Conservation (phyloP, 2,329 filamentous ascomycete genomes). For the Penicillium sp. region DNA sequence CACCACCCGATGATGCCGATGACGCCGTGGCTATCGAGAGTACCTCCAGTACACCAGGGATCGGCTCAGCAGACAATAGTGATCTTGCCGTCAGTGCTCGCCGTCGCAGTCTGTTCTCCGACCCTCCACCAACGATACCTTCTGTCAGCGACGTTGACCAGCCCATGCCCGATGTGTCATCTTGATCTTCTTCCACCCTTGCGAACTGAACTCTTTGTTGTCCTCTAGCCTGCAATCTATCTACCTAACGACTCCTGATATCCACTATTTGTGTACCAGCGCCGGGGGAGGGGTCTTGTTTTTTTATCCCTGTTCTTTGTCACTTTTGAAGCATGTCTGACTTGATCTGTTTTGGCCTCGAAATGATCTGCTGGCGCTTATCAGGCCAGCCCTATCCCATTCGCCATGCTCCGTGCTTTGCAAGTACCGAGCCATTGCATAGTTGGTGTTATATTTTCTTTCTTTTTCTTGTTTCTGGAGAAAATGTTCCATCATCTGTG, state of each 20-base stretch:
- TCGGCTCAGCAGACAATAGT: conserved; percentile 27
- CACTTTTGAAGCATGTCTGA: background rate
- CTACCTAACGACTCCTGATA: conserved; percentile 27
- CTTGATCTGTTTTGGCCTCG: background rate
- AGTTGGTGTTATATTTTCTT: conserved; percentile 24
- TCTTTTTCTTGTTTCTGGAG: conserved; percentile 6
- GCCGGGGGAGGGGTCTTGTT: conserved; percentile 4
- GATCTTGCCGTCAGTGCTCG: conserved; percentile 22
- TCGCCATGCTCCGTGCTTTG: conserved; percentile 11
- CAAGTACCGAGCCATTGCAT: conserved; percentile 27
- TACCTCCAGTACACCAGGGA: conserved; percentile 38
- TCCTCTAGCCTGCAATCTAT: conserved; percentile 24
- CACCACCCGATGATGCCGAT: conserved; percentile 56
- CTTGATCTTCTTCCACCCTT: background rate
- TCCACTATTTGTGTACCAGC: conserved; percentile 20
- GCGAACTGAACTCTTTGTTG: conserved; percentile 12
- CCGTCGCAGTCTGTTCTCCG: conserved; percentile 35
- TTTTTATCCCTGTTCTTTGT: conserved; percentile 14
- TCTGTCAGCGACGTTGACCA: conserved; percentile 37
- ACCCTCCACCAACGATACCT: conserved; percentile 35
- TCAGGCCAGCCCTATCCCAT: background rate
- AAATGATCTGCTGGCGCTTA: background rate
- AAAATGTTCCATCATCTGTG: conserved; percentile 6
- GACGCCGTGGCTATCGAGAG: conserved; percentile 37
- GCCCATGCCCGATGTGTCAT: conserved; percentile 39